phyloP scores from a whole-genome alignment of 2,329 filamentous ascomycete species.

The Byssochlamys sp. region DNA sequence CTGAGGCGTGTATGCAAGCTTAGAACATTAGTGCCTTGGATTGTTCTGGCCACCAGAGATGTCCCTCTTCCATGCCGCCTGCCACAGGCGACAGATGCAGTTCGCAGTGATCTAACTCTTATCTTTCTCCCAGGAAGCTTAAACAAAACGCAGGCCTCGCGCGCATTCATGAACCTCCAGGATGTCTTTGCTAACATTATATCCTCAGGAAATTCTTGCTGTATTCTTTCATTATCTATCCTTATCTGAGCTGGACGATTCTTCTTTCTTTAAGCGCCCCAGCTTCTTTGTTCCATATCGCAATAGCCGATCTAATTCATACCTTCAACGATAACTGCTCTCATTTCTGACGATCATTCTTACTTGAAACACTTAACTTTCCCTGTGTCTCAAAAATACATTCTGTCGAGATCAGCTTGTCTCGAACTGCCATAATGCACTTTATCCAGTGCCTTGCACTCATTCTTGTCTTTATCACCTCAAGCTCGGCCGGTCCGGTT shows the following conservation, averaged over 20 bases:
- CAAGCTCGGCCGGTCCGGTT: slow-evolving; percentile 19
- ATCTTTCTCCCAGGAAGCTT: background rate
- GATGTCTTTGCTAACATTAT: background rate
- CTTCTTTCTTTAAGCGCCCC: slow-evolving; percentile 2
- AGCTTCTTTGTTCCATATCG: slow-evolving; percentile 1
- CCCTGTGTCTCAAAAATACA: background rate
- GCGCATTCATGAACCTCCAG: background rate
- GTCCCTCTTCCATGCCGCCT: background rate
- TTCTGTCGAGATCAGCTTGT: background rate
- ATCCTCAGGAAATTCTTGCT: background rate
- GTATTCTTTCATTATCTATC: background rate
- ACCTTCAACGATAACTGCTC: background rate
- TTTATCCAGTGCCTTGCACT: slow-evolving; percentile 4
- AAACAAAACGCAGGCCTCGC: background rate
- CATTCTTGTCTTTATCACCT: slow-evolving; percentile 8
- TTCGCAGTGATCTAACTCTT: background rate
- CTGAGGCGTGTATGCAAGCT: background rate
- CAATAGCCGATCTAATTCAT: slow-evolving; percentile 1
- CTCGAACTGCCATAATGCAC: slow-evolving; percentile 9
- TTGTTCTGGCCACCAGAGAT: background rate
- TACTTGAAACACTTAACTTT: background rate
- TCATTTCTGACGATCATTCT: background rate
- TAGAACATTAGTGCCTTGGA: background rate
- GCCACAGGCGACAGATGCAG: background rate
- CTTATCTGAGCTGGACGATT: background rate